A percentile compares a stretch with the other conserved stretches of the same genome.
Conservation (phyloP, 257 asterid species). For the Salvia miltiorrhiza region DNA sequence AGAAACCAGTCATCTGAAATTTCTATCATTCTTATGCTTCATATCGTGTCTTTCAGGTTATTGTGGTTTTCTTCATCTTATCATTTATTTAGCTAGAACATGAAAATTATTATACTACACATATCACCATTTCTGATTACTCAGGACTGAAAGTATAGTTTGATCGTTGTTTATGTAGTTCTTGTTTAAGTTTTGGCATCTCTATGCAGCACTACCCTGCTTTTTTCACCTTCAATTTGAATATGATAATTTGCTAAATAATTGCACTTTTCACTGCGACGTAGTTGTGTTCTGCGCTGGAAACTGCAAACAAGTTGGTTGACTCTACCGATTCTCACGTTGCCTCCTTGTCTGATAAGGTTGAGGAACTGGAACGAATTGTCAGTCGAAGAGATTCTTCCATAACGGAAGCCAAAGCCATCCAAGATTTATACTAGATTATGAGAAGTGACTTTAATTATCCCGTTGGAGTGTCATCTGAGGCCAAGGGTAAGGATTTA, state of each 20-base stretch:
- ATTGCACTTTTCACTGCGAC: background rate
- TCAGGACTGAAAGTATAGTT: background rate
- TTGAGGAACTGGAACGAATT: slow-evolving; percentile 48
- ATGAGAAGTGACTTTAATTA: background rate
- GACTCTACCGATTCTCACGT: slow-evolving; percentile 43
- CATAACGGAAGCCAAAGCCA: slow-evolving; percentile 41
- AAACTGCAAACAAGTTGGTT: slow-evolving; percentile 71
- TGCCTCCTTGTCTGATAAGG: slow-evolving; percentile 41
- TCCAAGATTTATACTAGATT: slow-evolving; percentile 37
- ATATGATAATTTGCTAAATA: no score
- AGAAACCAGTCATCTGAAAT: background rate
- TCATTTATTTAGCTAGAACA: background rate
- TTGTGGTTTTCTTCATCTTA: background rate
- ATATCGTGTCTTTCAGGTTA: background rate
- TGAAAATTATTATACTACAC: background rate
- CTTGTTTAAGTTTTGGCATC: background rate
- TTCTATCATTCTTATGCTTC: background rate
- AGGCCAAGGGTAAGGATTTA: background rate
- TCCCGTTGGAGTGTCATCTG: background rate
- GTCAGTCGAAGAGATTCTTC: slow-evolving; percentile 55
- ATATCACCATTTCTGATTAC: background rate
- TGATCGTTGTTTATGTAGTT: background rate
- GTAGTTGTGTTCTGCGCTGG: slow-evolving; percentile 72
- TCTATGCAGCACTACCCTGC: no score
- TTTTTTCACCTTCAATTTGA: no score